phyloP scores from a whole-genome alignment of 768 basidiomycete genomes.

The Mycena kentingensis region DNA sequence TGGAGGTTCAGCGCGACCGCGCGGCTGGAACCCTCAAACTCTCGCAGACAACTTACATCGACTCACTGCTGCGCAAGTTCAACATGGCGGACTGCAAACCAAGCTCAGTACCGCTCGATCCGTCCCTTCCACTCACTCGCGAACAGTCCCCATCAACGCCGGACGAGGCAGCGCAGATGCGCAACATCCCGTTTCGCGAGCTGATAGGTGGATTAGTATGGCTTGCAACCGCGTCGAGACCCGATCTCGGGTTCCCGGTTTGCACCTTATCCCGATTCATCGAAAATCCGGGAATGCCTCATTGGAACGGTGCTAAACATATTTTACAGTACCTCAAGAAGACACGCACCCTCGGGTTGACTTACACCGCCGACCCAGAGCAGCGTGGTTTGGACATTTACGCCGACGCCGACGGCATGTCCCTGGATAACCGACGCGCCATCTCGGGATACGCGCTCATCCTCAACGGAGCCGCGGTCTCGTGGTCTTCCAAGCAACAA shows the following conservation, averaged over 20 bases:
- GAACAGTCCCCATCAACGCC: neutral
- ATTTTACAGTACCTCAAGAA: neutral
- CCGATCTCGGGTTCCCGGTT: neutral
- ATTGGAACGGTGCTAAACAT: neutral
- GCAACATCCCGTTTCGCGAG: neutral
- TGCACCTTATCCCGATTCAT: neutral
- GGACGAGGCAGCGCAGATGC: neutral
- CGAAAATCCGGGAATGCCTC: neutral
- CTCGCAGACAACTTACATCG: constrained; percentile 31
- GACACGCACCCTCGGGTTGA: neutral
- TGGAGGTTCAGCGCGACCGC: constrained; percentile 27
- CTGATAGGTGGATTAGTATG: neutral
- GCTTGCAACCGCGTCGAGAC: neutral
- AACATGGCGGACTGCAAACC: neutral
- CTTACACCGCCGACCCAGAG: neutral
- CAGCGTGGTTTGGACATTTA: neutral
- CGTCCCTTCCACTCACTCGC: neutral
- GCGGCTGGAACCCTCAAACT: constrained; percentile 27
- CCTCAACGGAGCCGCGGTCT: constrained; percentile 23
- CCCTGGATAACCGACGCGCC: neutral
- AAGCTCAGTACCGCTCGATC: neutral
- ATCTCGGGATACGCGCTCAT: neutral
- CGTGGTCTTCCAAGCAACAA: constrained; percentile 31
- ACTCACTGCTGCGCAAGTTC: constrained; percentile 26
- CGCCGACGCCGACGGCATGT: neutral